Evolutionary conservation across 176 grass and related monocot genomes (phyloP).

Genomic region (Tillandsia leiboldiana): DNA sequence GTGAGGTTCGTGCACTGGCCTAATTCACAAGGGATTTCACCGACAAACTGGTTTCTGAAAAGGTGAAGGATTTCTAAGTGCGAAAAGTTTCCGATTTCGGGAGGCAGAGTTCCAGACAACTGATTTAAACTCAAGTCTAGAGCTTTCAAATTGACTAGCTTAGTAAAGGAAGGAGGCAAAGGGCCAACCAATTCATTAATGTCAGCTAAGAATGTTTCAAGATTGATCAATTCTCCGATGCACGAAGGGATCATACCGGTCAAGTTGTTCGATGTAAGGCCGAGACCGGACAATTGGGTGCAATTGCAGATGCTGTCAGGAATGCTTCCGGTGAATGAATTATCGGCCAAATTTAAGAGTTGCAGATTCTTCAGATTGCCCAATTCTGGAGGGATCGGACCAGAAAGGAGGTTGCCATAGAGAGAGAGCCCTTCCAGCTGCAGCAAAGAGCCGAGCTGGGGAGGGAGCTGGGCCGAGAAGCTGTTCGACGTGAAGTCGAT

Average conservation of each 20-base stretch:
- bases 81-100: constrained; percentile 43
- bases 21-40: constrained; percentile 43
- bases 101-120: constrained; percentile 52
- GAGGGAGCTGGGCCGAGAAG: constrained; percentile 42
- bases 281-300: constrained; percentile 33
- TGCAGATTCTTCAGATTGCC: constrained; percentile 37
- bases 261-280: constrained; percentile 34
- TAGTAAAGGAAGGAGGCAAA: constrained; percentile 51
- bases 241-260: constrained; percentile 49
- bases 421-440: constrained; percentile 30
- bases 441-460: constrained; percentile 43
- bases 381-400: constrained; percentile 53
- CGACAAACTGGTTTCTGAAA: constrained; percentile 34
- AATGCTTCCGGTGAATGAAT: constrained; percentile 41
- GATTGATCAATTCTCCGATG: constrained; percentile 40
- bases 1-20: constrained; percentile 67
- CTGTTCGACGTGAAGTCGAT: constrained; percentile 52
- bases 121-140: constrained; percentile 43
- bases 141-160: constrained; percentile 29
- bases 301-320: constrained; percentile 65
- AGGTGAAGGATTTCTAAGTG: constrained; percentile 37
- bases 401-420: constrained; percentile 33
- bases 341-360: constrained; percentile 24
- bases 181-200: constrained; percentile 33
- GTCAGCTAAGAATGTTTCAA: constrained; percentile 14